Base-by-base conservation (phyloP, 345 rosid species). In the Cardiospermum halicacabum region DNA sequence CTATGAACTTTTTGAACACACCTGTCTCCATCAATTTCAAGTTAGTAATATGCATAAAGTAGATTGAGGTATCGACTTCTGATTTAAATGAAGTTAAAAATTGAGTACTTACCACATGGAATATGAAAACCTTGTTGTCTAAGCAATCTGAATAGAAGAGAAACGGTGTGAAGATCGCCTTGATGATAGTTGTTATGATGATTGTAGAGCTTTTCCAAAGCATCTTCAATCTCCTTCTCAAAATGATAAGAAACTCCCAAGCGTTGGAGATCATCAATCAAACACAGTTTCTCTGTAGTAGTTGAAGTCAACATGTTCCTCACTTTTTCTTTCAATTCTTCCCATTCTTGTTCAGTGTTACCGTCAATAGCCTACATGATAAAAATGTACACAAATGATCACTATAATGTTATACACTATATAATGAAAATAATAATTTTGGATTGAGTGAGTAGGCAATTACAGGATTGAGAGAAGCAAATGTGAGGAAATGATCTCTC, bases 231-330 rank as follows among this genome's bases (percentile, higher is more conserved):
- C 7, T 32, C 36, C 7, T 32, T 32, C 36, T 32, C 36, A 32
- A 32, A 32, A 32, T 32, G 36, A 7, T 32, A 32, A 32, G 36
- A 3, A 32, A 32, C 36, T 32, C 84, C 84, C 3, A 74, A 18
- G 26, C 72, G 67, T 67, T 79, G 78, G 13, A 73, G 22, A 0
- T 49, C 62, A 62, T 79, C 80, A 7, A 79, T 76, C 24, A 79
- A 61, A 28, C 45, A n/a, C 45, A 78, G 53, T 15, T 67, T 28
- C 34, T 55, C 15, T 0, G 8, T 60, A 13, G 32, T 25, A 24
- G 26, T 30, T 36, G 21, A 16, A 8, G 30, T 57, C 22, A 74
- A 19, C 68, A 68, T 69, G 49, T 34, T 66, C 63, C 62, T 66
- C 25, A 76, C 73, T 53, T 67, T 69, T 53, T 61, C 62, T 53